Base-by-base conservation (phyloP, 2,329 filamentous ascomycete species). In the Monascus ruber region DNA sequence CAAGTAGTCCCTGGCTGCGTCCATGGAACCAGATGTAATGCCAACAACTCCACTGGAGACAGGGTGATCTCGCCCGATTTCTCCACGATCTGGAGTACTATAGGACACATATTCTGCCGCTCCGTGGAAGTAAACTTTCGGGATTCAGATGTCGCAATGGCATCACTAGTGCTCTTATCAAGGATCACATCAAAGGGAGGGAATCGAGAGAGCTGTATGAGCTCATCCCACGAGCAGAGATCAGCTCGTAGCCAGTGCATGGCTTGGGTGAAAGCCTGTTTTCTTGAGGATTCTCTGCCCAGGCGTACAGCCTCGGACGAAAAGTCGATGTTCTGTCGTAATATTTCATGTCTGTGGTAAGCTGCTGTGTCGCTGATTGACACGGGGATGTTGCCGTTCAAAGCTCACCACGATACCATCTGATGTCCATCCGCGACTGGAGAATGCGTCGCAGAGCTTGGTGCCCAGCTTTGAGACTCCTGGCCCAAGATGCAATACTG, bases 141-240 rank as follows among this genome's bases (percentile, higher is more conserved):
- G 26, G 42, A 44, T 33, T 35, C 40, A 7, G 45, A 48, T 2
- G 59, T 62, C 4, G 58, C 53, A 34, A 62, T 59, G n/a, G 59
- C 54, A 36, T 62, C 59, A 42, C 55, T 59, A 1, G 59, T 62
- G 39, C 58, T 60, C 41, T 62, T 62, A 38, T 62, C 59, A 1
- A 62, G 36, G 10, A 62, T 46, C 27, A 57, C 49, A 24, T 60
- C 56, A 32, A 62, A 58, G 0, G 58, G 57, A 1, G 49, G 54
- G 34, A 53, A 49, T 1, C 31, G 36, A 4, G 40, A n/a, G 10
- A 61, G 39, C 6, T 31, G 27, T n/a, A 50, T 45, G 10, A 61
- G 44, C 31, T 59, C 48, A 4, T 42, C 34, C 59, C 59, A 62
- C 1, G 51, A 54, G 24, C 56, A 52, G 5, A 62, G 39, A 33